phyloP scores from a whole-genome alignment of 192 early-diverging fungal genomes.

The Glomus cerebriforme region DNA sequence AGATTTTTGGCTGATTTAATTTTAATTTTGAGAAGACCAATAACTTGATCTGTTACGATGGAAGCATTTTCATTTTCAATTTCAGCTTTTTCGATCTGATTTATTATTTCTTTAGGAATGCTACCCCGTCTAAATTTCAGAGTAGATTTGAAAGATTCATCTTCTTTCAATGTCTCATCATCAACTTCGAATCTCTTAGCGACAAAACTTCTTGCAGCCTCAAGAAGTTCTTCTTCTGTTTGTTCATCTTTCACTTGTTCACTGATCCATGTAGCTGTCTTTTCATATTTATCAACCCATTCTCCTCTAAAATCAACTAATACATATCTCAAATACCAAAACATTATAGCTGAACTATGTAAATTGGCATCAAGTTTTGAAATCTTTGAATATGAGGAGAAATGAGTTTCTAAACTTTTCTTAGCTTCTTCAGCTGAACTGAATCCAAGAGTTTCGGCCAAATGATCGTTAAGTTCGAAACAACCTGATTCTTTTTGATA shows the following conservation, averaged over 20 bases:
- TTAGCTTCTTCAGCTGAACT: slow-evolving; percentile 20
- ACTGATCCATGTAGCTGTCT: background rate
- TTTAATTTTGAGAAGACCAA: slow-evolving; percentile 16
- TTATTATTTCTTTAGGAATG: background rate
- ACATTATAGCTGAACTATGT: slow-evolving; percentile 9
- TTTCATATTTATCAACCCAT: slow-evolving; percentile 18
- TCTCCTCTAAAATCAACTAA: slow-evolving; percentile 7
- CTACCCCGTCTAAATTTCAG: background rate
- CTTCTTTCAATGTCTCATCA: background rate
- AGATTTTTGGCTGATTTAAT: slow-evolving; percentile 5
- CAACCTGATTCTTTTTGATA: slow-evolving; percentile 20
- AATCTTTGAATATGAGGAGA: slow-evolving; percentile 4
- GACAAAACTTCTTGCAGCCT: slow-evolving; percentile 10
- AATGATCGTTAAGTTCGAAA: slow-evolving; percentile 8
- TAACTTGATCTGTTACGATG: background rate
- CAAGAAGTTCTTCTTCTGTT: slow-evolving; percentile 14
- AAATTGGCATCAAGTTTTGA: slow-evolving; percentile 1
- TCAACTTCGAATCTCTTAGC: slow-evolving; percentile 22
- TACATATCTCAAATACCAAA: slow-evolving; percentile 27
- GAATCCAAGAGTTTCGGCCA: slow-evolving; percentile 16
- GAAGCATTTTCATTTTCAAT: background rate
- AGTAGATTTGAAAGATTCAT: slow-evolving; percentile 1
- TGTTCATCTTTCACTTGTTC: slow-evolving; percentile 12
- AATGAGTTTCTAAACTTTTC: background rate
- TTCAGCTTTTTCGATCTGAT: background rate